These are phyloP conservation scores for Datura wrightii DNA, from an alignment of 257 asterid genomes.

Conservation along the genomic window DNA sequence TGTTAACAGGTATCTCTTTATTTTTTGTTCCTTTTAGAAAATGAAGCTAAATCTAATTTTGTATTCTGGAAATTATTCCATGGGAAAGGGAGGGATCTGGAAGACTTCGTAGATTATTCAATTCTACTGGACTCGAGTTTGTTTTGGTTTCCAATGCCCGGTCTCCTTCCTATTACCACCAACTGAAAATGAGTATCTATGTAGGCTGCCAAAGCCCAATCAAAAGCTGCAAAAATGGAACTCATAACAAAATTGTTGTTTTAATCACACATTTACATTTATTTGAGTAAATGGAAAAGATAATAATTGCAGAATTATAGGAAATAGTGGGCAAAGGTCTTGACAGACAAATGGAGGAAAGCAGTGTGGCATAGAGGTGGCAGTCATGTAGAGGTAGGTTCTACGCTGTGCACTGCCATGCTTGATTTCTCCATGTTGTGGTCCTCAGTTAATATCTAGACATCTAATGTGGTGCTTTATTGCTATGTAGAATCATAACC, in stretches of 20 bases:
- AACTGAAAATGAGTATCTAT: slow-evolving; percentile 1
- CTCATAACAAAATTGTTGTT: slow-evolving; percentile 9
- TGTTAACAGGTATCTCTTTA: slow-evolving; percentile 66
- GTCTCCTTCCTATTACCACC: neutral
- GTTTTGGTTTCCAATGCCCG: neutral
- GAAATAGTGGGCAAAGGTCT: neutral
- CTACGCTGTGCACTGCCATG: slow-evolving; percentile 5
- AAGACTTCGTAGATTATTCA: neutral
- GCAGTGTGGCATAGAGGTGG: slow-evolving; percentile 18
- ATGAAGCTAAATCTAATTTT: slow-evolving; percentile 3
- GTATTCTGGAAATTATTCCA: neutral
- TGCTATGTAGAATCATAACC: slow-evolving; percentile 19
- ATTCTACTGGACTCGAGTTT: slow-evolving; percentile 4
- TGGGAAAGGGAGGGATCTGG: neutral
- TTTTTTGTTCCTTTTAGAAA: neutral
- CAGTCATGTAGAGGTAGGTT: neutral
- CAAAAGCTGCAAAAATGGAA: neutral
- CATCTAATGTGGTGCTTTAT: neutral
- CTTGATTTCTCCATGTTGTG: neutral
- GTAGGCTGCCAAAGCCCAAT: neutral
- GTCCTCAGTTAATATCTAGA: slow-evolving; percentile 1
- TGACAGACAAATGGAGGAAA: slow-evolving; percentile 12
- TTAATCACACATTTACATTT: neutral
- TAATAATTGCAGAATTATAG: neutral
- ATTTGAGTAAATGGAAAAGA: slow-evolving; percentile 15